Evolutionary conservation across 352 stramenopile genomes (phyloP), one percentile per base, ranked within the genome.

Genomic region (Globisporangium uncinulatum): DNA sequence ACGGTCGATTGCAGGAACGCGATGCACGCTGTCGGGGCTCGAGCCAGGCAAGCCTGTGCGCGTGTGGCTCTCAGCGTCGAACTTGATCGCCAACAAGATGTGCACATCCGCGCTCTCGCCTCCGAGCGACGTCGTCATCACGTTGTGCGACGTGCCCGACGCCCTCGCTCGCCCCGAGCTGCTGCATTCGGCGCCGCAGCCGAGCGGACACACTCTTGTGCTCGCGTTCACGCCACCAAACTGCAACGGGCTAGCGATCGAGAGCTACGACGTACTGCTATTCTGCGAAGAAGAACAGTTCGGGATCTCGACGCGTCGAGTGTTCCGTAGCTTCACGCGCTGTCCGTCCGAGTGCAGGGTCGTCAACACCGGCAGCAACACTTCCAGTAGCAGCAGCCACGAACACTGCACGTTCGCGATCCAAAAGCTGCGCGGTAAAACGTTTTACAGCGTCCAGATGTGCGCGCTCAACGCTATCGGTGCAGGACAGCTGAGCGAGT

Each of bases 261-360:
- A 69, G 10, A 39, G 54, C 34, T 87, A 87, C 61, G 59, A 73
- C 15, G 64, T 83, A 8, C 54, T 67, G 36, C 45, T 89, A 10
- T 87, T 74, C 54, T 56, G 14, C 9, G 71, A 89, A 57, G 77
- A 89, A 39, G 61, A 67, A 21, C 71, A 87, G 49, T 87, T 86
- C 57, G 77, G 79, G 8, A 70, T 92, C 29, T 57, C 59, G 4
- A 71, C 73, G 15, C 74, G 75, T 11, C 59, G 59, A 3, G n/a
- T 88, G 8, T 63, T 64, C 4, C 75, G 73, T 0, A 66, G 83
- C 24, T 57, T 85, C 24, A 55, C 49, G 14, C 21, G 84, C 9
- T 1, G 15, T 5, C 51, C 66, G 1, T 31, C 53, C 0, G 61
- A 86, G 31, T 59, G 74, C 31, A 5, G 6, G 11, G 32, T 37